These are phyloP conservation scores for Bidens hawaiensis DNA, from an alignment of 140 eudicot species.

Conservation along the genomic window DNA sequence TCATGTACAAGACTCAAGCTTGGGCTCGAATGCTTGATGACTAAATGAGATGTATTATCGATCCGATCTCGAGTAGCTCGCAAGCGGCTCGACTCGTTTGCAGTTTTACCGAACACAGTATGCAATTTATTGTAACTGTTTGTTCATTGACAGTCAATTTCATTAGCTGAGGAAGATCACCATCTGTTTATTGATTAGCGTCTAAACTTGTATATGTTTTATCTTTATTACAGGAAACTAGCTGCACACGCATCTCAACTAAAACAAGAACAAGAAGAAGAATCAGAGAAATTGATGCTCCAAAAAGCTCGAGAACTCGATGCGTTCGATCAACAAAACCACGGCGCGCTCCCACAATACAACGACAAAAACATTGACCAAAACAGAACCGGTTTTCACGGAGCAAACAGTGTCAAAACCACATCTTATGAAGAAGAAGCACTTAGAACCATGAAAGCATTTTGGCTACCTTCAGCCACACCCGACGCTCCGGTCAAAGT, in stretches of 20 bases:
- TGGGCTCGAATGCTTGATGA: too few relatives aligned
- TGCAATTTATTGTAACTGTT: background rate
- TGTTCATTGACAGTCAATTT: background rate
- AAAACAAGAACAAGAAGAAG: constrained; percentile 88
- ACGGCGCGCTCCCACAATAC: constrained; percentile 91
- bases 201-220: constrained; percentile 1
- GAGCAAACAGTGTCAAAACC: constrained; percentile 91
- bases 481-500: constrained; percentile 86
- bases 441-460: constrained; percentile 92
- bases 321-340: constrained; percentile 93
- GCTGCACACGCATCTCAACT: constrained; percentile 76
- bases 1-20: too few relatives aligned
- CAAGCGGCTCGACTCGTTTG: too few relatives aligned
- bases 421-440: constrained; percentile 96
- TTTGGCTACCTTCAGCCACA: constrained; percentile 97
- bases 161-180: too few relatives aligned
- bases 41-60: too few relatives aligned
- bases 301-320: constrained; percentile 93
- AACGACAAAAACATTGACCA: constrained; percentile 60
- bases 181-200: background rate
- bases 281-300: constrained; percentile 57
- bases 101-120: too few relatives aligned
- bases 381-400: constrained; percentile 75
- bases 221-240: constrained; percentile 58
- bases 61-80: too few relatives aligned